Percentiles rank a stretch among this genome's conserved stretches.
phyloP scores from a whole-genome alignment of 1,139 yeast species.

The Pichia cactophila region DNA sequence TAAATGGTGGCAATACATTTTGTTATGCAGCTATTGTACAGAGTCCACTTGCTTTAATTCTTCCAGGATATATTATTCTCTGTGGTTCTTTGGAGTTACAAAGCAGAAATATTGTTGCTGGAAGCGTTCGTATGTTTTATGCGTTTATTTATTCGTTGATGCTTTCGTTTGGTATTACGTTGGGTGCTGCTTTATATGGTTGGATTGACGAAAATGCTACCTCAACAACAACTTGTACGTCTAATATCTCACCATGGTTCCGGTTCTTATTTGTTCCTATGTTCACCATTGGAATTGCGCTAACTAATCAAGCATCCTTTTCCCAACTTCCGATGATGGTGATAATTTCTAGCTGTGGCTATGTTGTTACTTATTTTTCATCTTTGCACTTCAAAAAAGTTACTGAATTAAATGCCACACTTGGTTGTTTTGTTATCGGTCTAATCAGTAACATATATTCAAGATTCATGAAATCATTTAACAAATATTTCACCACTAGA shows the following conservation, averaged over 20 bases:
- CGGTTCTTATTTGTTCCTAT: conserved; percentile 75
- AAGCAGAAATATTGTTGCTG: conserved; percentile 84
- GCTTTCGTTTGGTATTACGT: conserved; percentile 86
- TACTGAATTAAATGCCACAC: conserved; percentile 78
- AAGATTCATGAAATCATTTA: conserved; percentile 53
- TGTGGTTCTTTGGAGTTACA: conserved; percentile 90
- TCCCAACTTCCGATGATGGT: conserved; percentile 79
- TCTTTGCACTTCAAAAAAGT: conserved; percentile 65
- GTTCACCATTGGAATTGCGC: conserved; percentile 63
- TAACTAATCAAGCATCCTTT: conserved; percentile 79
- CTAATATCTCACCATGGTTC: conserved; percentile 51
- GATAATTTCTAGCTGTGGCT: conserved; percentile 67
- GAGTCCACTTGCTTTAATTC: conserved; percentile 80
- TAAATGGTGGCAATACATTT: conserved; percentile 51
- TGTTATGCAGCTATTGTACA: conserved; percentile 88
- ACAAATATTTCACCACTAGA: conserved; percentile 17
- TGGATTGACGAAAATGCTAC: conserved; percentile 83
- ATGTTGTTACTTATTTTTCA: conserved; percentile 76
- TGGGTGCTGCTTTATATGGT: conserved; percentile 89
- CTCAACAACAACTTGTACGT: conserved; percentile 54
- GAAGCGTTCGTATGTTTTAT: conserved; percentile 91
- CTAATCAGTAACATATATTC: conserved; percentile 84
- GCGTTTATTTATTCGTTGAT: conserved; percentile 88
- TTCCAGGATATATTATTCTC: conserved; percentile 87
- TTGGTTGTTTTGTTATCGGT: conserved; percentile 89